A percentile compares a stretch with the other conserved stretches of the same genome.
phyloP scores from a whole-genome alignment of 768 basidiomycete species.

The Leccinum broughii region DNA sequence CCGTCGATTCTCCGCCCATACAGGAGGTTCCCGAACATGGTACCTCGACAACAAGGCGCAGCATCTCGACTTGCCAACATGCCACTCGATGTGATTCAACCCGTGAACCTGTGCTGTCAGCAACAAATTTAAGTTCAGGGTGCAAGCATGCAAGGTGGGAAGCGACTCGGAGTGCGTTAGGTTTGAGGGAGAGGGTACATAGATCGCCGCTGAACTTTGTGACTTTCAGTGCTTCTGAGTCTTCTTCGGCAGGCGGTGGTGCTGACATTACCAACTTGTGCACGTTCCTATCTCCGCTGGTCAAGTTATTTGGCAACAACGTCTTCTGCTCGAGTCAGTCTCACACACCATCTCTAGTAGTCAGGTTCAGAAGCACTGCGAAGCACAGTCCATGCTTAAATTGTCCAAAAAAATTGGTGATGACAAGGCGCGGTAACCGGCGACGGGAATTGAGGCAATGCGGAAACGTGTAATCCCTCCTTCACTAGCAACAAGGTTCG shows the following conservation, averaged over 20 bases:
- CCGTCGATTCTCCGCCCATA: slow-evolving; percentile 22
- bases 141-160: slow-evolving; percentile 10
- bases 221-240: background rate
- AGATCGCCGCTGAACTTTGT: slow-evolving; percentile 20
- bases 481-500: slow-evolving; percentile 17
- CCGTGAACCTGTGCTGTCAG: background rate
- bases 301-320: background rate
- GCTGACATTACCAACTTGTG: slow-evolving; percentile 6
- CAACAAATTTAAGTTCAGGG: slow-evolving; percentile 1
- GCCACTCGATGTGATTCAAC: background rate
- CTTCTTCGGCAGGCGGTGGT: background rate
- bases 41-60: background rate
- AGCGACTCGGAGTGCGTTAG: background rate
- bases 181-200: slow-evolving; percentile 1
- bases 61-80: background rate
- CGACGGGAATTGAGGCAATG: slow-evolving; percentile 35
- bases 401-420: slow-evolving; percentile 17
- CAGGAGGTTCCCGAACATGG: slow-evolving; percentile 12
- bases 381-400: slow-evolving; percentile 13
- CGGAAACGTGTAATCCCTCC: slow-evolving; percentile 24
- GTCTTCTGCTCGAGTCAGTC: background rate
- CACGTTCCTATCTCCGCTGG: background rate
- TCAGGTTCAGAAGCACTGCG: slow-evolving; percentile 21
- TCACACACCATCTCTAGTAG: background rate
- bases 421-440: slow-evolving; percentile 31